Evolutionary conservation across 345 rosid species (phyloP).

Genomic region (Durio zibethinus): DNA sequence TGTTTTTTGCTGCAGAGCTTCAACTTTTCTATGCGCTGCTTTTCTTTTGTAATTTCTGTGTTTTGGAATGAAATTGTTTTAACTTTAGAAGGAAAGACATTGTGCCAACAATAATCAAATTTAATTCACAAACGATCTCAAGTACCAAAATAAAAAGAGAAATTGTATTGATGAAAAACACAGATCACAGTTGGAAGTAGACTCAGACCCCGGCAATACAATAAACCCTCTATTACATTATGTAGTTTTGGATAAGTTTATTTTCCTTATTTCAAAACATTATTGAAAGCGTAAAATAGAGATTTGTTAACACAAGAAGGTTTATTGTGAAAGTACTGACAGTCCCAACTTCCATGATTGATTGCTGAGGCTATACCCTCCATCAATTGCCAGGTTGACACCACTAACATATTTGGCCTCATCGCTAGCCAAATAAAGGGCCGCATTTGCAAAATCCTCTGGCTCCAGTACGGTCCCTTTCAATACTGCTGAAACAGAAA

Average conservation of each 20-base stretch:
- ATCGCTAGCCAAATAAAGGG: slow-evolving; percentile 45
- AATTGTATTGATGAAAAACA: no score
- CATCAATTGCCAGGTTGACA: slow-evolving; percentile 44
- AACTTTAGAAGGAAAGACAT: no score
- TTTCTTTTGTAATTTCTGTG: no score
- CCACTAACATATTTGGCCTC: slow-evolving; percentile 50
- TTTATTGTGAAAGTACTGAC: not conserved
- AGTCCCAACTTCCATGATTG: slow-evolving; percentile 25
- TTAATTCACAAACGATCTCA: no score
- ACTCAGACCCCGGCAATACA: not conserved
- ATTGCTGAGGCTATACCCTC: slow-evolving; percentile 39
- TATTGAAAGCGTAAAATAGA: not conserved
- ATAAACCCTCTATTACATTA: not conserved
- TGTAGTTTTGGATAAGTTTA: not conserved
- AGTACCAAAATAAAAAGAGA: no score
- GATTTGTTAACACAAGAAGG: not conserved
- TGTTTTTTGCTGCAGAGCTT: no score
- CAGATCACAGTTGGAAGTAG: no score
- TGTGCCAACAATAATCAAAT: no score
- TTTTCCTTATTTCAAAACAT: not conserved
- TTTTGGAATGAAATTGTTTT: no score
- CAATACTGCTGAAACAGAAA: slow-evolving; percentile 19
- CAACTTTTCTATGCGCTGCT: no score
- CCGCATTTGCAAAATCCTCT: slow-evolving; percentile 48
- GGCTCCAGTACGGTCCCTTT: slow-evolving; percentile 46